These are phyloP conservation scores for Geoglossum cookeanum DNA, from an alignment of 2,329 filamentous ascomycete genomes.

Conservation along the genomic window DNA sequence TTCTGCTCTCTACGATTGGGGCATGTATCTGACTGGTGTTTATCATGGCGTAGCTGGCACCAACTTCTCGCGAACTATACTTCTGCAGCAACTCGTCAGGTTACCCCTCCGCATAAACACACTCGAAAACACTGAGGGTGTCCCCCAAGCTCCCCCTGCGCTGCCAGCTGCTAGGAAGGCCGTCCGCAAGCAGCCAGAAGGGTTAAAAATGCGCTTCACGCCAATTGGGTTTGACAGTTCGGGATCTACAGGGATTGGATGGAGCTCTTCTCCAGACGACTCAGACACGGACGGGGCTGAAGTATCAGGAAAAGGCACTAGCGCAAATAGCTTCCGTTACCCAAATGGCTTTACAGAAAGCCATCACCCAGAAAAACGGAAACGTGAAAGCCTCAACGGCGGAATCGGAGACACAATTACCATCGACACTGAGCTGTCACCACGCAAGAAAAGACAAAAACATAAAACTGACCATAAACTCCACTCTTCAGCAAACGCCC, in stretches of 20 bases:
- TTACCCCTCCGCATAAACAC: not conserved
- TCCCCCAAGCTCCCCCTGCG: not conserved
- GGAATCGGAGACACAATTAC: not conserved
- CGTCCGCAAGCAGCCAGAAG: constrained; percentile 2
- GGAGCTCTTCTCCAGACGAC: not conserved
- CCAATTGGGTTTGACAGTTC: not conserved
- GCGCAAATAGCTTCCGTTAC: not conserved
- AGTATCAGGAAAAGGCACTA: not conserved
- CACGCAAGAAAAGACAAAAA: constrained; percentile 1
- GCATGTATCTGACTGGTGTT: not conserved
- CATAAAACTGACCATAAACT: not conserved
- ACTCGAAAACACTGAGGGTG: not conserved
- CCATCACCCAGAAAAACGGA: not conserved
- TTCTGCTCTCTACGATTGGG: not conserved
- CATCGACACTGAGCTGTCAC: not conserved
- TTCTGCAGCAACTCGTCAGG: constrained; percentile 1
- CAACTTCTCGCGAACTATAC: not conserved
- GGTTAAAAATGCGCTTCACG: not conserved
- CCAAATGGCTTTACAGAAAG: not conserved
- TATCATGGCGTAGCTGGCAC: not conserved
- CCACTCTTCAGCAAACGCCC: not conserved
- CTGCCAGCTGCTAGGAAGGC: not conserved
- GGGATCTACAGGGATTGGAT: not conserved
- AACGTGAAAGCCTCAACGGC: not conserved
- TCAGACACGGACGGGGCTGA: not conserved